Conservation (phyloP, 371 early-diverging fungal genomes). For the Lichtheimia ramosa region DNA sequence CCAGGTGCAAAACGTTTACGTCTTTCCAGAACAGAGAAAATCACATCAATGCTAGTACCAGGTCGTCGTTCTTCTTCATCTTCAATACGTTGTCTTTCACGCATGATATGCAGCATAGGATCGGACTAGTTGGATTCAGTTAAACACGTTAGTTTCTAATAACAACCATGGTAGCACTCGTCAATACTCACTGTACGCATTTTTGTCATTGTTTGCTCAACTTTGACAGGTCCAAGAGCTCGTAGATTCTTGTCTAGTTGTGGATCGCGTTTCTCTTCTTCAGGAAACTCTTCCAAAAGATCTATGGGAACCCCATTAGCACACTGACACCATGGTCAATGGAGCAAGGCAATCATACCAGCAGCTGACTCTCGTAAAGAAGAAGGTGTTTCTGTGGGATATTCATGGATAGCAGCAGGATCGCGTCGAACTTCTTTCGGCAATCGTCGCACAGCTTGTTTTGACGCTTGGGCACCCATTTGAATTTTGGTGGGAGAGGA, state of each 20-base stretch:
- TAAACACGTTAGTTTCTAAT: not conserved
- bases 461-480: conserved; percentile 50
- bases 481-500: not conserved
- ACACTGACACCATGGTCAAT: not conserved
- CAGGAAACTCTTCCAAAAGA: conserved; percentile 23
- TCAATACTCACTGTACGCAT: conserved; percentile 29
- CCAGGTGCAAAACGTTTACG: conserved; percentile 37
- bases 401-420: conserved; percentile 14
- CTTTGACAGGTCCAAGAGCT: conserved; percentile 35
- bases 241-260: conserved; percentile 35
- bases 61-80: conserved; percentile 22
- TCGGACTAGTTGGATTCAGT: conserved; percentile 26
- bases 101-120: conserved; percentile 41
- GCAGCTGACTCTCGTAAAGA: conserved; percentile 9
- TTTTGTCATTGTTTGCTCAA: conserved; percentile 33
- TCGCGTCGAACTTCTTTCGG: conserved; percentile 36
- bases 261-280: conserved; percentile 37
- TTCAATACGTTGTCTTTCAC: conserved; percentile 29
- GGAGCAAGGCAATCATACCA: not conserved
- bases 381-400: conserved; percentile 37
- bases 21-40: conserved; percentile 35
- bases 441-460: conserved; percentile 35
- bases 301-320: conserved; percentile 5
- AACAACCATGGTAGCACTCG: not conserved
- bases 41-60: conserved; percentile 22